Conservation (phyloP, 495 filamentous ascomycete genomes). For the Neurospora pannonica region DNA sequence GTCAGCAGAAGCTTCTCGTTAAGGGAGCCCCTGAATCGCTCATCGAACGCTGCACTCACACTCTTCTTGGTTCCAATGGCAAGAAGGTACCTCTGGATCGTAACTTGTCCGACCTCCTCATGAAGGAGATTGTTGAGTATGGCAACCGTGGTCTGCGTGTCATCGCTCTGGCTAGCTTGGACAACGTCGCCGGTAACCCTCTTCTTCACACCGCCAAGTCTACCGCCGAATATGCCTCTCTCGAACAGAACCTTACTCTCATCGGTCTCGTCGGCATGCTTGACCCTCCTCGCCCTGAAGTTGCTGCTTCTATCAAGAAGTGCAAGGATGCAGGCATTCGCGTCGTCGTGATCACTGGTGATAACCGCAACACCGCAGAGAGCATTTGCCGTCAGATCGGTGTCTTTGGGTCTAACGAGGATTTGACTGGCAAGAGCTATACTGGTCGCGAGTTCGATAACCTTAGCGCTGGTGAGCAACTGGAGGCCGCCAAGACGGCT, state of each 20-base stretch:
- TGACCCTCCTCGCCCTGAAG: slow-evolving; percentile 94
- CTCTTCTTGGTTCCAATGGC: slow-evolving; percentile 64
- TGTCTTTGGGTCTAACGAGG: slow-evolving; percentile 74
- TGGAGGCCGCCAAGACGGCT: slow-evolving; percentile 74
- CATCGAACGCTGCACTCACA: slow-evolving; percentile 79
- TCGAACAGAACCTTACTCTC: slow-evolving; percentile 91
- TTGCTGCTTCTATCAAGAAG: slow-evolving; percentile 72
- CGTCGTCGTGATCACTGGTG: slow-evolving; percentile 95
- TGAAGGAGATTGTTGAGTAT: slow-evolving; percentile 75
- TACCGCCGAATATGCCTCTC: slow-evolving; percentile 68
- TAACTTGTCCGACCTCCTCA: slow-evolving; percentile 56
- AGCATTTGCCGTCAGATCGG: slow-evolving; percentile 96
- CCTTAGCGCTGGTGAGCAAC: slow-evolving; percentile 66
- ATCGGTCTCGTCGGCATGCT: slow-evolving; percentile 94
- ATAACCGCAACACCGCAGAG: slow-evolving; percentile 95
- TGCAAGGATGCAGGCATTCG: slow-evolving; percentile 91
- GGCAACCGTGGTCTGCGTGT: slow-evolving; percentile 89
- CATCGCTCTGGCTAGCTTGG: slow-evolving; percentile 79
- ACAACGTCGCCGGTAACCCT: slow-evolving; percentile 59
- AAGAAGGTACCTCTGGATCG: slow-evolving; percentile 60
- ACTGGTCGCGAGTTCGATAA: slow-evolving; percentile 92
- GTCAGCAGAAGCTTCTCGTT: slow-evolving; percentile 72
- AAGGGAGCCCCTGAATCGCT: slow-evolving; percentile 96
- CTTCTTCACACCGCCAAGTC: slow-evolving; percentile 67
- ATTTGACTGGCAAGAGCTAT: slow-evolving; percentile 84